Base-by-base conservation (phyloP, 1,139 yeast species). In the Candida glucosophila region DNA sequence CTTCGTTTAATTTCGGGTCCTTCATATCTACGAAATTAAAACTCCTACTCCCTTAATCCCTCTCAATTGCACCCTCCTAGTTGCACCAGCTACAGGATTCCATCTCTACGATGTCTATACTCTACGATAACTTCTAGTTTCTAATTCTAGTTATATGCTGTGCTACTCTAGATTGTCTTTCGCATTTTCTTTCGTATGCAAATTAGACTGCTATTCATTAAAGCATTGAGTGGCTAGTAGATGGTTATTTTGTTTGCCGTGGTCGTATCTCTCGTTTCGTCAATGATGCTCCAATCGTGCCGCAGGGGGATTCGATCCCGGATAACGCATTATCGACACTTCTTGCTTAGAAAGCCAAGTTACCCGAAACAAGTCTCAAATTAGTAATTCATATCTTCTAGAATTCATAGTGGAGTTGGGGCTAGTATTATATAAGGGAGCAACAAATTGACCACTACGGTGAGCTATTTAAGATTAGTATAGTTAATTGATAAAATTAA, bases 331-430 rank as follows among this genome's bases (percentile, higher is more conserved):
- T 16, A 8, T n/a, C n/a, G 8, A 16, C 9, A 16, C 8, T 16
- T 16, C n/a, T 16, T 16, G 9, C n/a, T 16, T 16, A 8, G 18
- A 16, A 8, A 16, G 8, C 9, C n/a, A 16, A 10, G 13, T 19
- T 27, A 24, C 27, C 26, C 24, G 32, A 21, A 20, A 22, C 20
- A 29, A 15, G 25, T 24, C 29, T 35, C 27, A 24, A 33, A 27
- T 36, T 36, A 36, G 41, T 37, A 37, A 37, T 37, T 25, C 17
- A 26, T 32, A 36, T 37, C 36, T 35, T 36, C 40, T 37, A 37
- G 40, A 37, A 28, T 24, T 24, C 14, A 17, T 17, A 27, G 27
- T 27, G 8, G 18, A n/a, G n/a, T n/a, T 11, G 7, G 21, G 12
- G 9, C 18, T 12, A 23, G 25, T 14, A 5, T 6, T 17, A 23